These are phyloP conservation scores for Apiotrichum gamsii DNA, from an alignment of 1,284 basidiomycete species.

Conservation along the genomic window DNA sequence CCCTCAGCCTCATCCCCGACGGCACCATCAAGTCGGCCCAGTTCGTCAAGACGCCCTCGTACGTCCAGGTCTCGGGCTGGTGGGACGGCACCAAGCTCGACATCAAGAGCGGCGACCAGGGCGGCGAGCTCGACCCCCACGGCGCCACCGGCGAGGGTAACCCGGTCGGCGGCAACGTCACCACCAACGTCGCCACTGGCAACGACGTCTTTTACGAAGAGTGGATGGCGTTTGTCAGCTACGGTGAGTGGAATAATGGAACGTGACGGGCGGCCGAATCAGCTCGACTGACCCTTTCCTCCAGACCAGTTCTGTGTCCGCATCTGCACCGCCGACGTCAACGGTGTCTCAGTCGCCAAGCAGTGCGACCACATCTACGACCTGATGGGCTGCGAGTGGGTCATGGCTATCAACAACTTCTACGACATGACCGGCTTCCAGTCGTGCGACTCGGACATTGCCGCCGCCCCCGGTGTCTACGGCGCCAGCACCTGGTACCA, in stretches of 20 bases:
- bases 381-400: constrained; percentile 49
- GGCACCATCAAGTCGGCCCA: constrained; percentile 41
- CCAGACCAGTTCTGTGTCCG: constrained; percentile 48
- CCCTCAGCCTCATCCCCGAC: constrained; percentile 42
- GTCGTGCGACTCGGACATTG: constrained; percentile 45
- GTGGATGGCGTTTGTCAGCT: constrained; percentile 50
- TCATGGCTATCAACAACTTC: constrained; percentile 46
- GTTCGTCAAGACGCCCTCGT: constrained; percentile 42
- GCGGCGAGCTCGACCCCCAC: constrained; percentile 52
- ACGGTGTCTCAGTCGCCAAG: constrained; percentile 32
- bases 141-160: constrained; percentile 50
- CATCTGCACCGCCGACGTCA: constrained; percentile 45
- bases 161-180: constrained; percentile 54
- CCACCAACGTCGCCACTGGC: constrained; percentile 49
- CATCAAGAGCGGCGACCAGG: constrained; percentile 46
- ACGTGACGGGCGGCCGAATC: no score
- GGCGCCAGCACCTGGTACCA: constrained; percentile 42
- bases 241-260: constrained; percentile 52
- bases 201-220: constrained; percentile 51
- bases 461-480: constrained; percentile 46
- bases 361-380: constrained; percentile 46
- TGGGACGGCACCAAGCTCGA: constrained; percentile 46
- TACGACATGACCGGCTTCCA: constrained; percentile 47
- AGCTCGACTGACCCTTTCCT: constrained; percentile 48
- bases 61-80: constrained; percentile 51